These are phyloP conservation scores for Agapanthus africanus DNA, from an alignment of 106 monocot genomes.

Conservation along the genomic window DNA sequence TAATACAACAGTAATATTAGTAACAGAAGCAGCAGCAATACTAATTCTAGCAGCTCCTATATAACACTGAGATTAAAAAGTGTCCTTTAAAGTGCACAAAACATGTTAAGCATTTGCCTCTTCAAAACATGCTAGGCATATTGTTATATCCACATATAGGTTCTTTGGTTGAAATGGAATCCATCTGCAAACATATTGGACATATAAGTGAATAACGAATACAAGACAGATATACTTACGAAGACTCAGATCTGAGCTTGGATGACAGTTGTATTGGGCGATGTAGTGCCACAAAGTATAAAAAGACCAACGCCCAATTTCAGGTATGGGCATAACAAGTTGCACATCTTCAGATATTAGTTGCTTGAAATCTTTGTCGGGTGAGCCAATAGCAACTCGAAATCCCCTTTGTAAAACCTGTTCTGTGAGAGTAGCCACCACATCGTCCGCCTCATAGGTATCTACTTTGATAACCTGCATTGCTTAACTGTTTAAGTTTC, in stretches of 20 bases:
- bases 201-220: too few species aligned
- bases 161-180: too few species aligned
- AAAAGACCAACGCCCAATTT: slow-evolving; percentile 85
- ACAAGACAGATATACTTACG: slow-evolving; percentile 42
- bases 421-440: slow-evolving; percentile 75
- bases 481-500: neutral
- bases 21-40: too few species aligned
- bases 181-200: too few species aligned
- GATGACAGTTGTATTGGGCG: slow-evolving; percentile 72
- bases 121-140: too few species aligned
- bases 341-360: slow-evolving; percentile 82
- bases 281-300: slow-evolving; percentile 83
- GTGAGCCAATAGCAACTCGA: slow-evolving; percentile 84
- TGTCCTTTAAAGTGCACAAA: neutral
- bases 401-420: slow-evolving; percentile 65
- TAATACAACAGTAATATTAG: neutral
- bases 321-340: slow-evolving; percentile 90
- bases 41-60: neutral
- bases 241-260: slow-evolving; percentile 89
- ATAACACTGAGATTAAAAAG: neutral
- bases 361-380: slow-evolving; percentile 99
- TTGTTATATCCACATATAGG: too few species aligned
- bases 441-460: slow-evolving; percentile 97
- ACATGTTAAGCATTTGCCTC: neutral
- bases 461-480: slow-evolving; percentile 81